phyloP scores from a whole-genome alignment of 1,139 yeast species.

The Zhuliangozyma blackwelliae region DNA sequence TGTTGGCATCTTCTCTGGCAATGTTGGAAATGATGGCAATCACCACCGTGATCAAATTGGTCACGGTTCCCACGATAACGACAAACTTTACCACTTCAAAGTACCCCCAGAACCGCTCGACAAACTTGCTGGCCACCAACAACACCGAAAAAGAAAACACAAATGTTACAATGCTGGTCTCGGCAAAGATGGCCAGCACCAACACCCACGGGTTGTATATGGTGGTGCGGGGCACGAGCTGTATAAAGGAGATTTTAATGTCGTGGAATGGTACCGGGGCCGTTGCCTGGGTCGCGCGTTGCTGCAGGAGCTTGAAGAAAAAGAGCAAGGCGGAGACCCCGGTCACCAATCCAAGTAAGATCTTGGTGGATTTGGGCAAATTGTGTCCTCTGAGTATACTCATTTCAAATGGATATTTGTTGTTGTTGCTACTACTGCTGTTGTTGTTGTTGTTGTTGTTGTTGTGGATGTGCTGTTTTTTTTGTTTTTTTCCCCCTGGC shows the following conservation, averaged over 20 bases:
- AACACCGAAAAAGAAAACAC: conserved; percentile 47
- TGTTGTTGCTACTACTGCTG: neutral
- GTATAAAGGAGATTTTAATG: conserved; percentile 57
- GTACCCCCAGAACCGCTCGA: conserved; percentile 56
- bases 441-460: no score
- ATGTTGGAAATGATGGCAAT: conserved; percentile 39
- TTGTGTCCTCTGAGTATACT: conserved; percentile 10
- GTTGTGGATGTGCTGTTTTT: no score
- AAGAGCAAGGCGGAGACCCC: conserved; percentile 23
- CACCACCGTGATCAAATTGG: conserved; percentile 51
- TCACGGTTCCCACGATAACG: conserved; percentile 50
- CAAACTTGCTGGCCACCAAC: conserved; percentile 47
- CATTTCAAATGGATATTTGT: conserved; percentile 3
- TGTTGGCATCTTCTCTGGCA: conserved; percentile 30
- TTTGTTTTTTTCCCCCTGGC: no score
- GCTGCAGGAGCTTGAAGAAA: conserved; percentile 27
- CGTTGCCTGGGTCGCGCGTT: conserved; percentile 25
- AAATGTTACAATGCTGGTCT: conserved; percentile 51
- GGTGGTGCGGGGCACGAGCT: conserved; percentile 64
- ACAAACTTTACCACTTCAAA: conserved; percentile 59
- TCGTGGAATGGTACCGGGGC: conserved; percentile 22
- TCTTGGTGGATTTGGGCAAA: conserved; percentile 26
- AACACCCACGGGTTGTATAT: conserved; percentile 72
- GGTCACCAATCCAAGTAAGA: conserved; percentile 23
- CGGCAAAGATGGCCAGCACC: conserved; percentile 69